Conservation (phyloP, 129 eudicot species). For the Flaveria ramosissima region DNA sequence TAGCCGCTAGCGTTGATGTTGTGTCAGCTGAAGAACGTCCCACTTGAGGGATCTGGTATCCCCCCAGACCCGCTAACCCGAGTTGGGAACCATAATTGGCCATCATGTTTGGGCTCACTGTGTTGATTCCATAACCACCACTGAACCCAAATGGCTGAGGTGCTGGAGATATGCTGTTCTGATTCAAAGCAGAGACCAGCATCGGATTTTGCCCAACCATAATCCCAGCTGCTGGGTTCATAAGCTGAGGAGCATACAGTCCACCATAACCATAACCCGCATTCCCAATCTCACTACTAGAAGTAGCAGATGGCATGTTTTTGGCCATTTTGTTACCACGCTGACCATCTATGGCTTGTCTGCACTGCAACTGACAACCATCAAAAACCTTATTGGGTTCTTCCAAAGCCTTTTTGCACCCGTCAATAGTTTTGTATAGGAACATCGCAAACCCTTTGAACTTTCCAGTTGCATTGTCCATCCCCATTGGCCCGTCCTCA, state of each 20-base stretch:
- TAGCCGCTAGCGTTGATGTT: constrained; percentile 33
- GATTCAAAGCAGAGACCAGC: constrained; percentile 58
- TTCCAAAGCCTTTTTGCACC: constrained; percentile 66
- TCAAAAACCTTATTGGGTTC: constrained; percentile 71
- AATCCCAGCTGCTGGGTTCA: constrained; percentile 46
- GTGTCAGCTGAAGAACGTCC: constrained; percentile 45
- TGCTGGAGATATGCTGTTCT: constrained; percentile 33
- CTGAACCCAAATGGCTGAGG: constrained; percentile 40
- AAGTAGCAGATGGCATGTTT: constrained; percentile 16
- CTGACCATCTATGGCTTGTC: constrained; percentile 50
- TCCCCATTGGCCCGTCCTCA: constrained; percentile 82
- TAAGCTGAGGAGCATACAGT: constrained; percentile 34
- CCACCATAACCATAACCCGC: constrained; percentile 51
- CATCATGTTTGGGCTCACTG: constrained; percentile 51
- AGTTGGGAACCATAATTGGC: constrained; percentile 61
- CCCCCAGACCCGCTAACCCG: constrained; percentile 55
- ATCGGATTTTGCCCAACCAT: constrained; percentile 50
- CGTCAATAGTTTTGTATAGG: constrained; percentile 62
- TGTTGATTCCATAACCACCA: constrained; percentile 57
- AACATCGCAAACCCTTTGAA: constrained; percentile 70
- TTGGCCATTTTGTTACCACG: constrained; percentile 38
- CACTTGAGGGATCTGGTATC: constrained; percentile 44
- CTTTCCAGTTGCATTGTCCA: constrained; percentile 58
- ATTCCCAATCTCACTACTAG: constrained; percentile 34
- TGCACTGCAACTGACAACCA: constrained; percentile 62